phyloP scores from a whole-genome alignment of 2,329 filamentous ascomycete genomes.

The Stylonectria norvegica region DNA sequence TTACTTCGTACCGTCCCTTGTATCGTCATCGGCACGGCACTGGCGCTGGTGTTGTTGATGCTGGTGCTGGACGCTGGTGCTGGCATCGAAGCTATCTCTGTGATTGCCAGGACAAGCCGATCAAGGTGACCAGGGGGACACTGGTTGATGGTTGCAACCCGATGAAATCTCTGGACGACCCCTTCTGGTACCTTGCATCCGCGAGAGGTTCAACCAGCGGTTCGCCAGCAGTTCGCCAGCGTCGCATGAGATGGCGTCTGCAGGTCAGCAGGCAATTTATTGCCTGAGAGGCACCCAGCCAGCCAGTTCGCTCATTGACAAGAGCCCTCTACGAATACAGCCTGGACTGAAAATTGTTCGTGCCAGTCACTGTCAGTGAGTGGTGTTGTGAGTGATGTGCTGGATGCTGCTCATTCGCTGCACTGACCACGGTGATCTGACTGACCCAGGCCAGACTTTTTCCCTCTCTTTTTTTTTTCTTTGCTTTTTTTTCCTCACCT shows the following conservation, averaged over 20 bases:
- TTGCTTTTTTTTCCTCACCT: conserved; percentile 10
- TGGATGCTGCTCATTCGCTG: conserved; percentile 21
- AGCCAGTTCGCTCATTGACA: conserved; percentile 1
- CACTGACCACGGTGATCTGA: conserved; percentile 20
- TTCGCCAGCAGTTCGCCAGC: conserved; percentile 5
- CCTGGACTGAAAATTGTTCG: no score
- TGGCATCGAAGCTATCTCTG: conserved; percentile 4
- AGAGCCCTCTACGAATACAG: conserved; percentile 4
- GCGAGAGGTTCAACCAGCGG: conserved; percentile 4
- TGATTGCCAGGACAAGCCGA: neutral
- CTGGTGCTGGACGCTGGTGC: no score
- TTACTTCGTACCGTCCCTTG: no score
- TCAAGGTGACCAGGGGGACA: no score
- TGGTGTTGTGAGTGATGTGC: conserved; percentile 14
- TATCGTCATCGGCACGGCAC: conserved; percentile 1
- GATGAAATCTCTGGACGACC: conserved; percentile 3
- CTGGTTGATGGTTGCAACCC: no score
- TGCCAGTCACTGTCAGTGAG: no score
- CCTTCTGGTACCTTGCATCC: conserved; percentile 12
- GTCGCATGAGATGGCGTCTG: conserved; percentile 11
- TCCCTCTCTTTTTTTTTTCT: conserved; percentile 11
- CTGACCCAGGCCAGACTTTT: conserved; percentile 13
- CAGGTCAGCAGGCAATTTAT: conserved; percentile 11
- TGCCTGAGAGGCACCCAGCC: conserved; percentile 9
- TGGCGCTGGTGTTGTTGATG: no score